Conservation (phyloP, 2,329 filamentous ascomycete genomes). For the Calonectria montana region DNA sequence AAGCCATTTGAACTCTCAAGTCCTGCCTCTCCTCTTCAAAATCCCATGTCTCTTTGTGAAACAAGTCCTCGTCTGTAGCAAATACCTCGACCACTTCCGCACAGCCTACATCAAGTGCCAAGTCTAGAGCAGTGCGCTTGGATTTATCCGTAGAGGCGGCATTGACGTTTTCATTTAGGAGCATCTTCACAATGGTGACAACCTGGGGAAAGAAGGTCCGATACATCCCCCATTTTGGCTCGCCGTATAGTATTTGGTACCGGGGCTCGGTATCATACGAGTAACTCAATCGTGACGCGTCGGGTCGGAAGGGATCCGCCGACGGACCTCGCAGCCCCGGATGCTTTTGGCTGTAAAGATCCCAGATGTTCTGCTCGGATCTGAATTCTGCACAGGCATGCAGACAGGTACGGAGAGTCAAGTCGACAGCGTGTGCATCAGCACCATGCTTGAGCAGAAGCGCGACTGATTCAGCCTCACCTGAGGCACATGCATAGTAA, state of each 20-base stretch:
- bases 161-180: conserved; percentile 16
- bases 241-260: neutral
- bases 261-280: neutral
- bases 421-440: neutral
- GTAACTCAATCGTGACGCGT: neutral
- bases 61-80: conserved; percentile 11
- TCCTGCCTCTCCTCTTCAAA: neutral
- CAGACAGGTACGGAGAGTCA: conserved; percentile 2
- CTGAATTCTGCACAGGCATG: conserved; percentile 32
- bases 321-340: neutral
- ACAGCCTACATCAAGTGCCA: conserved; percentile 25
- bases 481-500: conserved; percentile 34
- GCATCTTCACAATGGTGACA: conserved; percentile 21
- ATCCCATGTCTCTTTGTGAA: neutral
- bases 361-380: conserved; percentile 29
- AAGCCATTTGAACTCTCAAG: conserved; percentile 24
- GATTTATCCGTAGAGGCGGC: neutral
- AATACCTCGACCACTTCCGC: conserved; percentile 26
- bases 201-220: neutral
- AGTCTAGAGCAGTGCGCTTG: conserved; percentile 24
- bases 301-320: conserved; percentile 18
- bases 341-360: neutral
- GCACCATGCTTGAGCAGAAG: conserved; percentile 29
- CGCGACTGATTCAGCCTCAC: conserved; percentile 29
- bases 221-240: neutral